Evolutionary conservation across 352 stramenopile genomes (phyloP), one percentile per base, ranked within the genome.

Genomic region (Globisporangium ultimum): DNA sequence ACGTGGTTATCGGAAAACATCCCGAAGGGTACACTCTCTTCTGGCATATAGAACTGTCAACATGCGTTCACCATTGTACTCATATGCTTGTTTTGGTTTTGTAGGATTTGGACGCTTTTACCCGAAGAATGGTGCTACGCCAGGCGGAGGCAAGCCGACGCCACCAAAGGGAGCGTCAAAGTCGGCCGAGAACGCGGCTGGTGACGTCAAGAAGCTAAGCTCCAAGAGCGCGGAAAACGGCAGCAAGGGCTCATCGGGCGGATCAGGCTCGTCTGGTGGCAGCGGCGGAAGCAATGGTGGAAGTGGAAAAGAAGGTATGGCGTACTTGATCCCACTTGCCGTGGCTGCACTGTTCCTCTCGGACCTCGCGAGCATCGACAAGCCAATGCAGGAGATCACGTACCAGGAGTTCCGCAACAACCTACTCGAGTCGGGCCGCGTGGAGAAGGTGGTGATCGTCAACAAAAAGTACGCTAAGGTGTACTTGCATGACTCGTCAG

Each of bases 391-490:
- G 63, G 89, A 97, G 67, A 93, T 97, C 64, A 97, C 82, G 53
- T 97, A 94, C 71, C 89, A 97, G 61, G 88, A 97, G 55, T 96
- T 97, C 71, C 84, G 87, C 43, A 96, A 88, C 57, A 76, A 77
- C 34, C 86, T 96, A 52, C 64, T 97, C 41, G 82, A 94, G 58
- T 75, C 77, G 7, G 89, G 89, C 18, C 80, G 81, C 32, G 89
- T 97, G 21, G 89, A 97, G 51, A 92, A 95, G 63, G 67, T 97
- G 3, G 85, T 93, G 9, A 75, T 97, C 11, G 82, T 97, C 24
- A 97, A 97, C 76, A 97, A 97, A 60, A 93, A 92, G 68, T 91
- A 94, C 59, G 89, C 86, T 41, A 91, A 93, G 64, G 88, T 97
- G 46, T 94, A 85, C 41, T 58, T 96, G 36, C 85, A 88, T 62